phyloP scores from a whole-genome alignment of 2,329 filamentous ascomycete genomes.

The Ophiostoma piceae region DNA sequence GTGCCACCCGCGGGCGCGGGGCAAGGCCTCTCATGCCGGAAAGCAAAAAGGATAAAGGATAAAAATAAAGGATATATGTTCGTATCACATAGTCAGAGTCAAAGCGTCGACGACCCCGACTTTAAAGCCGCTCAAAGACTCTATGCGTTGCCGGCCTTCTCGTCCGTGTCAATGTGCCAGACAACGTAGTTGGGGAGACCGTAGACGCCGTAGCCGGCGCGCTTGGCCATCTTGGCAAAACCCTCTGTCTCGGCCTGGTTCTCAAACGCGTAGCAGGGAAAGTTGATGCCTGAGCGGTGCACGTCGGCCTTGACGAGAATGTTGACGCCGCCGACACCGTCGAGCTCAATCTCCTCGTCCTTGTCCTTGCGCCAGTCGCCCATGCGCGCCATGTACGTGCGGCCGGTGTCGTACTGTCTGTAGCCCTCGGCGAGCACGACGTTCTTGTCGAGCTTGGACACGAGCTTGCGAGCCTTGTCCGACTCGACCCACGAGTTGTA shows the following conservation, averaged over 20 bases:
- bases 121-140: background rate
- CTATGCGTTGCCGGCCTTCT: conserved; percentile 76
- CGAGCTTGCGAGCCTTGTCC: conserved; percentile 70
- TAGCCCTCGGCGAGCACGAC: conserved; percentile 90
- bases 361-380: conserved; percentile 91
- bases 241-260: conserved; percentile 99
- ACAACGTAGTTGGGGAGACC: conserved; percentile 96
- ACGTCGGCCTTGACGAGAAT: conserved; percentile 98
- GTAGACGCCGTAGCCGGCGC: conserved; percentile 86
- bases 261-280: conserved; percentile 92
- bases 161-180: conserved; percentile 96
- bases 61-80: background rate
- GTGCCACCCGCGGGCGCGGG: background rate
- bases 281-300: conserved; percentile 95
- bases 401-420: conserved; percentile 85
- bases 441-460: conserved; percentile 69
- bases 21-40: background rate
- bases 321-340: conserved; percentile 94
- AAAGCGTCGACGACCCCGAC: background rate
- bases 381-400: conserved; percentile 83
- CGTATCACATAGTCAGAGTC: conserved; percentile 7
- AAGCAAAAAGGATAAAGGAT: background rate
- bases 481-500: conserved; percentile 99
- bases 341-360: conserved; percentile 84
- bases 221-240: conserved; percentile 97